Percentiles rank a stretch among this genome's conserved stretches.
These are phyloP conservation scores for Teunomyces aglyptinius DNA, from an alignment of 805 yeast genomes.

Conservation along the genomic window DNA sequence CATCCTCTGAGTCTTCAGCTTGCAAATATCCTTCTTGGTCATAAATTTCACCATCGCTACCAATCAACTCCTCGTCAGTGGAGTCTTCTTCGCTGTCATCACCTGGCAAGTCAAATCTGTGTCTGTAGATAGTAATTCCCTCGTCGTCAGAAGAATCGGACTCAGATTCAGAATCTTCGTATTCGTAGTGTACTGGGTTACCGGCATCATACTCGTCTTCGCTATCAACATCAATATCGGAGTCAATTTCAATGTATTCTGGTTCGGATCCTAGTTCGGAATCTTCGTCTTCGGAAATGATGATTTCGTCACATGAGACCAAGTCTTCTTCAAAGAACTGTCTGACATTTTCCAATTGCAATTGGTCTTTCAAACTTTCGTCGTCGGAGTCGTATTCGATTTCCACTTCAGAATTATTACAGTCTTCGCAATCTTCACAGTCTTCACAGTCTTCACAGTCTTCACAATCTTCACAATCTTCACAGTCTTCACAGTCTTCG, in stretches of 20 bases:
- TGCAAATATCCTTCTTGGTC: constrained; percentile 20
- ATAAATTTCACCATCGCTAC: constrained; percentile 17
- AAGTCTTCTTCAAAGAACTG: constrained; percentile 34
- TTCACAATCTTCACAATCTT: neutral
- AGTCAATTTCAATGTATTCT: constrained; percentile 30
- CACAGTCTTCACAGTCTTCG: neutral
- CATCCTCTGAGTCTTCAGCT: constrained; percentile 20
- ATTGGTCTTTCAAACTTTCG: constrained; percentile 28
- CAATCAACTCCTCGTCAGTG: constrained; percentile 35
- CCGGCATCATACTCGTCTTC: constrained; percentile 22
- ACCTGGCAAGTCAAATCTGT: constrained; percentile 39
- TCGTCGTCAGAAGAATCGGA: constrained; percentile 34
- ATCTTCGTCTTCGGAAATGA: constrained; percentile 17
- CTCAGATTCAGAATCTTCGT: constrained; percentile 18
- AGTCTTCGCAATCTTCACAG: neutral
- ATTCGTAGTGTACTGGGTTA: constrained; percentile 21
- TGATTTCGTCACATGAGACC: constrained; percentile 27
- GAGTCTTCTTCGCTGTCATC: constrained; percentile 33
- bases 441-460: neutral
- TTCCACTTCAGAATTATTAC: constrained; percentile 16
- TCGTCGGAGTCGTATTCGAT: constrained; percentile 29
- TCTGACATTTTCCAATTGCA: constrained; percentile 37
- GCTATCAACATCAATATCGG: constrained; percentile 23
- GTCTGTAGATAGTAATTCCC: constrained; percentile 43
- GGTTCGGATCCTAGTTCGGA: constrained; percentile 19